Evolutionary conservation across 1,284 basidiomycete species (phyloP), one percentile per base, ranked within the genome.

Genomic region (Tremellales sp.): DNA sequence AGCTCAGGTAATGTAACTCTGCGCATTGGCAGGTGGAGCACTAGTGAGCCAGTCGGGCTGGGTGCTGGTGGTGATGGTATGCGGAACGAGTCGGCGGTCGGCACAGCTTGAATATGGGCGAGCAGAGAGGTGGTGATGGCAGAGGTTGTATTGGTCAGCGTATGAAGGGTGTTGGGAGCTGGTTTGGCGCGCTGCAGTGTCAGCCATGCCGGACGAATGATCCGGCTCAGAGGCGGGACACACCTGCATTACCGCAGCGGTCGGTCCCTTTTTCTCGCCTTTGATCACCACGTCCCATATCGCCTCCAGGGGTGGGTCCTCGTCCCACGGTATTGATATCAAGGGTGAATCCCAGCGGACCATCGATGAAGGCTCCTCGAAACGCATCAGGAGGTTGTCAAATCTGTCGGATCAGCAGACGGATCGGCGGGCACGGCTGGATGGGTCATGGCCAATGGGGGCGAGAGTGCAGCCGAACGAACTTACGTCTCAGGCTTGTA

Each of bases 281-380:
- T 80, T 83, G 4, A 84, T 90, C 23, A 92, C 75, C 0, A 88
- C 85, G 15, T 83, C 79, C 86, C 88, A 96, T 41, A 97, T 86
- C 11, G 82, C 80, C 6, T 84, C 80, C 19, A 76, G 77, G 1
- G 89, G 88, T 3, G 89, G 74, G 22, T 81, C 77, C 23, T 80
- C 76, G 27, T 81, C 79, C 82, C 84, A 88, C 2, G 84, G 76
- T 0, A 97, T 75, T 2, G 87, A 89, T 69, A 97, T 88, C 26
- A 97, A 79, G 0, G 94, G 94, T 0, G 91, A 87, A 73, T 98
- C 94, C 94, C 94, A 98, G 40, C 93, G 82, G 11, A 89, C 90
- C 85, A 94, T 94, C 0, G 91, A 92, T 0, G 88, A 92, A 0
- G 94, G 94, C 70, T 97, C 94, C 76, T 98, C 94, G 62, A 85